A percentile compares a stretch with the other conserved stretches of the same genome.
These are phyloP conservation scores for Pseudozyma pruni DNA, from an alignment of 1,284 basidiomycete genomes.

Conservation along the genomic window DNA sequence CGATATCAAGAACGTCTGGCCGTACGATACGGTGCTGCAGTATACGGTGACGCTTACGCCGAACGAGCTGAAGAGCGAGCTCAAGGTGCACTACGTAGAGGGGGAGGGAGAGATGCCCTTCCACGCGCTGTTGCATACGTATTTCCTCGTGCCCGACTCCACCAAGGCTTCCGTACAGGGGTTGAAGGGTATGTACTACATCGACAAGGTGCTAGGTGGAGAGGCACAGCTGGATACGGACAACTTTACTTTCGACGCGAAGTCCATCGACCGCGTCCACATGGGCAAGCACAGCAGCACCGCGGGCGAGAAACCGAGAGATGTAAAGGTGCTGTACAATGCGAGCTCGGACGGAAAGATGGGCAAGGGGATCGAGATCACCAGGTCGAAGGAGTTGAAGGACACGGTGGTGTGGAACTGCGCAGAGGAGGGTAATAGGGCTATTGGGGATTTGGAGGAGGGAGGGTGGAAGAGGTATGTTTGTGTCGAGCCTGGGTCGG, in stretches of 20 bases:
- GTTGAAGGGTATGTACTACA: slow-evolving; percentile 44
- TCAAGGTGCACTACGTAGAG: slow-evolving; percentile 58
- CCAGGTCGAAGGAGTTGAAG: slow-evolving; percentile 42
- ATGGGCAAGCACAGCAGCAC: slow-evolving; percentile 26
- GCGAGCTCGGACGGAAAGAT: slow-evolving; percentile 31
- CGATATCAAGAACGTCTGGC: slow-evolving; percentile 37
- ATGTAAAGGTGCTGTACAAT: slow-evolving; percentile 46
- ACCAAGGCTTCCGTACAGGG: slow-evolving; percentile 46
- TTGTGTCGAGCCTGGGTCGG: slow-evolving; percentile 68
- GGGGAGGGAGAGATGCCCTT: slow-evolving; percentile 59
- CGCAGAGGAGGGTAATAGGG: slow-evolving; percentile 60
- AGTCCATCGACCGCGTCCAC: slow-evolving; percentile 50
- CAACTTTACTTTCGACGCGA: slow-evolving; percentile 31
- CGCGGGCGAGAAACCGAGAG: slow-evolving; percentile 16
- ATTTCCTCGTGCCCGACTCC: slow-evolving; percentile 60
- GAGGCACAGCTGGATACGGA: slow-evolving; percentile 25
- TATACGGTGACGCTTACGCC: slow-evolving; percentile 51
- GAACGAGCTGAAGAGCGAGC: slow-evolving; percentile 52
- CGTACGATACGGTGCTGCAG: slow-evolving; percentile 35
- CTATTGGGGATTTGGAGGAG: slow-evolving; percentile 67
- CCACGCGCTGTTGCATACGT: slow-evolving; percentile 69
- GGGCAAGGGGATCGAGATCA: slow-evolving; percentile 48
- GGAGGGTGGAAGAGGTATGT: slow-evolving; percentile 66
- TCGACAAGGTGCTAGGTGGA: slow-evolving; percentile 49
- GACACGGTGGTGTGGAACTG: slow-evolving; percentile 69